phyloP scores from a whole-genome alignment of 2,329 filamentous ascomycete genomes.

The Stachybotrys elegans region DNA sequence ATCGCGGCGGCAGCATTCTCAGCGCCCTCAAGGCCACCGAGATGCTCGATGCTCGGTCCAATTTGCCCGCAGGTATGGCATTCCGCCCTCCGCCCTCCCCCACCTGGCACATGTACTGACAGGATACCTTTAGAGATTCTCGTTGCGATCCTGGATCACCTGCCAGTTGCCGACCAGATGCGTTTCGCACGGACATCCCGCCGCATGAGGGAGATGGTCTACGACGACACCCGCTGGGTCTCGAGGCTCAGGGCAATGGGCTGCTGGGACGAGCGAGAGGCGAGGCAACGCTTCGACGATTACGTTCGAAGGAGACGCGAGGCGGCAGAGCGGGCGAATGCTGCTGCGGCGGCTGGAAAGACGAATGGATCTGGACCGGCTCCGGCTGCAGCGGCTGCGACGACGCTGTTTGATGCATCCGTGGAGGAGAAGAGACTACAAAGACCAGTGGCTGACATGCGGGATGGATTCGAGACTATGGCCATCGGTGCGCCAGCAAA shows the following conservation, averaged over 20 bases:
- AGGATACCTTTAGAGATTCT: conserved; percentile 83
- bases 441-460: conserved; percentile 25
- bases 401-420: conserved; percentile 70
- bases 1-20: conserved; percentile 54
- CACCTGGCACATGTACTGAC: too few relatives aligned
- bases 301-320: conserved; percentile 58
- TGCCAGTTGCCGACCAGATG: conserved; percentile 80
- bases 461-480: conserved; percentile 78
- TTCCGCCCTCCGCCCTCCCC: neutral
- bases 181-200: conserved; percentile 78
- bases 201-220: conserved; percentile 95
- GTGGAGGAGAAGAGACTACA: conserved; percentile 58
- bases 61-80: conserved; percentile 71
- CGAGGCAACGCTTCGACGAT: conserved; percentile 74
- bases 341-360: conserved; percentile 12
- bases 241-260: conserved; percentile 79
- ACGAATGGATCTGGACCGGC: conserved; percentile 10
- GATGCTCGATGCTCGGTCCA: conserved; percentile 72
- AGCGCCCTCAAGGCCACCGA: conserved; percentile 74
- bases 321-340: conserved; percentile 28
- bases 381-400: conserved; percentile 15
- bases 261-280: conserved; percentile 87
- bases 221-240: conserved; percentile 95
- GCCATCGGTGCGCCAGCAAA: conserved; percentile 43
- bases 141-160: conserved; percentile 80